Conservation (phyloP, 2,329 filamentous ascomycete species). For the Fonsecaea erecta region DNA sequence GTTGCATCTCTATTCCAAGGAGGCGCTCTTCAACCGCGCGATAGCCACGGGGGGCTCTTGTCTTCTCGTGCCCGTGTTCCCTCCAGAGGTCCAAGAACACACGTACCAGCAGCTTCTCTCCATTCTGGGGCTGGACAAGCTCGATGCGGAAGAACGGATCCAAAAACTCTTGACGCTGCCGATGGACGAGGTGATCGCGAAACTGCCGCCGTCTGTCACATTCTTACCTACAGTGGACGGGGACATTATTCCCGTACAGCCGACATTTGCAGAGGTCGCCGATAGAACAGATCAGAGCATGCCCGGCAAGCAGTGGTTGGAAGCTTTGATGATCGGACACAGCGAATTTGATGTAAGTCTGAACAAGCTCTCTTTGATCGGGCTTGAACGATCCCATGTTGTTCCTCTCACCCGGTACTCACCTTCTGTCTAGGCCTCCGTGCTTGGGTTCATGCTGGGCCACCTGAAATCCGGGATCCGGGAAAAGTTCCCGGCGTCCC, state of each 20-base stretch:
- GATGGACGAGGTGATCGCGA: constrained; percentile 48
- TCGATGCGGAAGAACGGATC: constrained; percentile 47
- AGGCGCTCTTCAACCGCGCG: constrained; percentile 49
- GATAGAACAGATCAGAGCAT: constrained; percentile 40
- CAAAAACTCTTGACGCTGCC: constrained; percentile 49
- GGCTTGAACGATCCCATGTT: background rate
- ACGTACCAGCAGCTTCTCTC: constrained; percentile 49
- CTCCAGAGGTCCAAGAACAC: constrained; percentile 47
- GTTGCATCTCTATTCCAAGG: constrained; percentile 44
- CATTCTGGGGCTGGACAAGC: constrained; percentile 45
- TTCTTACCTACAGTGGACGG: constrained; percentile 50
- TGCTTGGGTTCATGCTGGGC: constrained; percentile 22
- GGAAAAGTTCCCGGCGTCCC: constrained; percentile 27
- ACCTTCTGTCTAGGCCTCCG: constrained; percentile 19
- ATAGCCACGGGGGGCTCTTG: constrained; percentile 52
- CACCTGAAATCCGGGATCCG: constrained; percentile 25
- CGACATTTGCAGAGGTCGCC: constrained; percentile 34
- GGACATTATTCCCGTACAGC: constrained; percentile 44
- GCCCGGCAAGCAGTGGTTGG: constrained; percentile 53
- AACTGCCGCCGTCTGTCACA: constrained; percentile 45
- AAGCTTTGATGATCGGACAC: constrained; percentile 55
- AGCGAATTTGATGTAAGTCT: constrained; percentile 53
- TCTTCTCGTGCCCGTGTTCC: constrained; percentile 49
- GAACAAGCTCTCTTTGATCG: background rate
- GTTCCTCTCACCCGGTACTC: background rate